These are phyloP conservation scores for Colletotrichum noveboracense DNA, from an alignment of 2,329 filamentous ascomycete species.

Conservation along the genomic window DNA sequence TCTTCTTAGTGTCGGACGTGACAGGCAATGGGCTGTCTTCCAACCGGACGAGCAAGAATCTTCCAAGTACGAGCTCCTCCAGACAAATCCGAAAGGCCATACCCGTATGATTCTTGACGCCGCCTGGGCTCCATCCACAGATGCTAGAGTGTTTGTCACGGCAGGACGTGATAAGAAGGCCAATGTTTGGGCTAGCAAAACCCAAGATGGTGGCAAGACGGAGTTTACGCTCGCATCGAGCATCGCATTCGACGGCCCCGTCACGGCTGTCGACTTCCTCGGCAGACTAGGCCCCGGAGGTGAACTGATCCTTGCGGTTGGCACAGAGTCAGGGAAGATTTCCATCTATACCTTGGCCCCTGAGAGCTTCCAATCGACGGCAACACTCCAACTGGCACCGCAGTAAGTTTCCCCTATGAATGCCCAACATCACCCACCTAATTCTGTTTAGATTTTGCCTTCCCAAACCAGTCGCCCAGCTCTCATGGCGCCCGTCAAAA, in stretches of 20 bases:
- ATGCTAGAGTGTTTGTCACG: conserved; percentile 72
- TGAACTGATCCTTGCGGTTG: conserved; percentile 55
- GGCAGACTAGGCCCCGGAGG: conserved; percentile 30
- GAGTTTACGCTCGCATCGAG: conserved; percentile 58
- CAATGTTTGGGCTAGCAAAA: conserved; percentile 66
- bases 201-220: conserved; percentile 31
- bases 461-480: conserved; percentile 68
- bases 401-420: conserved; percentile 40
- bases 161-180: conserved; percentile 89
- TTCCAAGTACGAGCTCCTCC: conserved; percentile 59
- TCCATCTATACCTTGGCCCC: conserved; percentile 46
- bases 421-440: conserved; percentile 16
- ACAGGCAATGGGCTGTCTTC: conserved; percentile 91
- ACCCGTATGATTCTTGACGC: conserved; percentile 90
- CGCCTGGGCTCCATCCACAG: conserved; percentile 73
- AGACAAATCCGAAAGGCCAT: conserved; percentile 83
- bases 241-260: conserved; percentile 61
- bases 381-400: conserved; percentile 33
- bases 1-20: conserved; percentile 87
- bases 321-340: conserved; percentile 60
- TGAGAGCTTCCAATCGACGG: conserved; percentile 41
- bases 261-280: conserved; percentile 76
- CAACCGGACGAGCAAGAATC: conserved; percentile 46
- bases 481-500: conserved; percentile 69
- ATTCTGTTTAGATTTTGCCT: conserved; percentile 52